Percentiles rank a stretch among this genome's conserved stretches.
These are phyloP conservation scores for Gloeophyllum trabeum DNA, from an alignment of 768 basidiomycete species.

Conservation along the genomic window DNA sequence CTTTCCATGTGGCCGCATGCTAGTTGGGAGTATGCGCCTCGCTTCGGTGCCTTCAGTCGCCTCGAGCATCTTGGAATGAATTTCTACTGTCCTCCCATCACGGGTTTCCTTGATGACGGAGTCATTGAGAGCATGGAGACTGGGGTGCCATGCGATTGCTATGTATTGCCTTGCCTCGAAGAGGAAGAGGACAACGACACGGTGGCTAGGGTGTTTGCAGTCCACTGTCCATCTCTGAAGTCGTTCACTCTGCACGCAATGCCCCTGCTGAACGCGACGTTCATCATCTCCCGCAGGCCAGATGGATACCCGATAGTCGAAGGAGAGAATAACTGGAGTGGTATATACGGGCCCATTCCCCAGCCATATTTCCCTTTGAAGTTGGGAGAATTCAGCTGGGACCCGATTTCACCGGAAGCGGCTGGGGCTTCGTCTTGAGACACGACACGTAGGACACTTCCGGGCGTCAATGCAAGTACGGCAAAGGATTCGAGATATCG, in stretches of 20 bases:
- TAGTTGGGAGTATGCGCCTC: not conserved
- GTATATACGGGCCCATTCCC: too few species aligned
- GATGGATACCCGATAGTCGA: not conserved
- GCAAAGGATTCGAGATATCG: too few species aligned
- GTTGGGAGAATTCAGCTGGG: too few species aligned
- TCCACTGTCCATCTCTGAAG: not conserved
- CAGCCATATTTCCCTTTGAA: too few species aligned
- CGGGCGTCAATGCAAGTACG: too few species aligned
- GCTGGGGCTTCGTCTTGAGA: too few species aligned
- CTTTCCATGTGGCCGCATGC: not conserved
- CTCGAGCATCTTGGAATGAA: not conserved
- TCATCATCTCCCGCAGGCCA: not conserved
- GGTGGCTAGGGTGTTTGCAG: not conserved
- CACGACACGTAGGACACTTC: too few species aligned
- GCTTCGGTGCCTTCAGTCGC: not conserved
- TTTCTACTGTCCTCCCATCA: not conserved
- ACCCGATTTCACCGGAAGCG: too few species aligned
- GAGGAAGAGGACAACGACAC: not conserved
- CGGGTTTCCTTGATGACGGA: not conserved
- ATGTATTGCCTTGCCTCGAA: too few species aligned
- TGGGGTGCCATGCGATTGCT: too few species aligned
- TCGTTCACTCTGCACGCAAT: not conserved
- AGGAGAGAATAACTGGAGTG: too few species aligned
- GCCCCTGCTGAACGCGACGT: not conserved
- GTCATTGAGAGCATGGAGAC: too few species aligned